phyloP scores from a whole-genome alignment of 306 rosid genomes.

The Dalbergia oliveri region DNA sequence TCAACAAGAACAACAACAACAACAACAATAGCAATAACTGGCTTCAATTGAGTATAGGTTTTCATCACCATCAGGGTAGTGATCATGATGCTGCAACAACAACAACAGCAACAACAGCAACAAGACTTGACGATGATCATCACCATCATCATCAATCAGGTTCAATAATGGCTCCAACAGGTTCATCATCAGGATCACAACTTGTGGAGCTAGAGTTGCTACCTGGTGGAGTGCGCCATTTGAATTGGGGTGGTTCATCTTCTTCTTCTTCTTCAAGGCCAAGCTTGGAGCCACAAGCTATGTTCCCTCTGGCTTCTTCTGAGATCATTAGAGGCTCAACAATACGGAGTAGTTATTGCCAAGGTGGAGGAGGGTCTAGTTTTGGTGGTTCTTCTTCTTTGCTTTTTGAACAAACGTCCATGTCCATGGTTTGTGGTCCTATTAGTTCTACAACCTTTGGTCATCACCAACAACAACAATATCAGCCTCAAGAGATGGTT shows the following conservation, averaged over 20 bases:
- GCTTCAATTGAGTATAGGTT: constrained; percentile 88
- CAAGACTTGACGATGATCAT: constrained; percentile 1
- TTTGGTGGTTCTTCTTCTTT: constrained; percentile 43
- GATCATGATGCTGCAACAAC: no score
- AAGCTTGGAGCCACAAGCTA: constrained; percentile 22
- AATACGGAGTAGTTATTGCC: constrained; percentile 5
- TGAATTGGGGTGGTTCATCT: not conserved
- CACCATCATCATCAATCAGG: not conserved
- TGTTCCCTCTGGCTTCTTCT: constrained; percentile 17
- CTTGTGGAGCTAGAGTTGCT: constrained; percentile 78
- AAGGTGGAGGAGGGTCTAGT: constrained; percentile 27
- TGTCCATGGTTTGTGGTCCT: constrained; percentile 48
- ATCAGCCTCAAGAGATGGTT: constrained; percentile 44
- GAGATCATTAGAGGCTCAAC: constrained; percentile 16
- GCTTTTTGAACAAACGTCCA: constrained; percentile 52
- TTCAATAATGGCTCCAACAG: not conserved
- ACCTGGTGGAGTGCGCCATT: constrained; percentile 36
- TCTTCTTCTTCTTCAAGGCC: not conserved
- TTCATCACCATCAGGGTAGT: not conserved
- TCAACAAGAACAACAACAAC: constrained; percentile 22
- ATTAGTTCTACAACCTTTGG: constrained; percentile 27
- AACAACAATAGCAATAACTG: constrained; percentile 50
- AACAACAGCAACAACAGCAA: not conserved
- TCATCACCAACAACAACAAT: constrained; percentile 51
- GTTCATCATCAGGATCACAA: constrained; percentile 24